A percentile compares a stretch with the other conserved stretches of the same genome.
These are phyloP conservation scores for Epichloe hybrida DNA, from an alignment of 2,329 filamentous ascomycete genomes.

Conservation along the genomic window DNA sequence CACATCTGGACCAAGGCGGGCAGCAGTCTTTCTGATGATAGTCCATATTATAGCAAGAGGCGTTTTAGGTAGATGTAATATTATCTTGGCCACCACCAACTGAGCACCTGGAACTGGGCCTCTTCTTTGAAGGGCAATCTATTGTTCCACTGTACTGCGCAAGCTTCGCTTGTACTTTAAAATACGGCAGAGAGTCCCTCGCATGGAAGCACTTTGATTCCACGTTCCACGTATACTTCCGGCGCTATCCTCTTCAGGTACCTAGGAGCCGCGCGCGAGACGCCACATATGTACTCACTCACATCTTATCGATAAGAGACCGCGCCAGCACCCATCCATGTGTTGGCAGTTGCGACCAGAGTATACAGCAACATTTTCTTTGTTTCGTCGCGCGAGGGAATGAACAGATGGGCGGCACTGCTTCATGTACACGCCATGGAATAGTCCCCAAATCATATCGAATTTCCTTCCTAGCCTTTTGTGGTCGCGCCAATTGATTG, in stretches of 20 bases:
- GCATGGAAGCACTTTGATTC: no score
- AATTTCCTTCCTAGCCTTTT: neutral
- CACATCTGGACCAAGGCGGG: neutral
- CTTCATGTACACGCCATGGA: neutral
- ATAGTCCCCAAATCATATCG: neutral
- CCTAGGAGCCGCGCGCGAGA: neutral
- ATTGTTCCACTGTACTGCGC: no score
- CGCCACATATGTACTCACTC: neutral
- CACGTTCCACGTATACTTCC: neutral
- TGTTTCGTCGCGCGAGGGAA: neutral
- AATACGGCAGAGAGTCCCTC: no score
- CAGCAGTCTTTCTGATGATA: neutral
- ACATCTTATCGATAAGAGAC: neutral
- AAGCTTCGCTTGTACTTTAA: no score
- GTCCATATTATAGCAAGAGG: constrained; percentile 1
- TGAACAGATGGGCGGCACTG: neutral
- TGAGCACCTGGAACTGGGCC: neutral
- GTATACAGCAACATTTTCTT: neutral
- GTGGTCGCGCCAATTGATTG: neutral
- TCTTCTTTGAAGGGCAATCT: neutral
- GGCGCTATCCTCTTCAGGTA: neutral
- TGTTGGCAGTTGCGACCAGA: neutral
- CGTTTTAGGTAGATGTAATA: neutral
- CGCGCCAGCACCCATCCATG: neutral
- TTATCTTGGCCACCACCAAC: no score